phyloP scores from a whole-genome alignment of 1,284 basidiomycete species.

The Cutaneotrichosporon dermatis region DNA sequence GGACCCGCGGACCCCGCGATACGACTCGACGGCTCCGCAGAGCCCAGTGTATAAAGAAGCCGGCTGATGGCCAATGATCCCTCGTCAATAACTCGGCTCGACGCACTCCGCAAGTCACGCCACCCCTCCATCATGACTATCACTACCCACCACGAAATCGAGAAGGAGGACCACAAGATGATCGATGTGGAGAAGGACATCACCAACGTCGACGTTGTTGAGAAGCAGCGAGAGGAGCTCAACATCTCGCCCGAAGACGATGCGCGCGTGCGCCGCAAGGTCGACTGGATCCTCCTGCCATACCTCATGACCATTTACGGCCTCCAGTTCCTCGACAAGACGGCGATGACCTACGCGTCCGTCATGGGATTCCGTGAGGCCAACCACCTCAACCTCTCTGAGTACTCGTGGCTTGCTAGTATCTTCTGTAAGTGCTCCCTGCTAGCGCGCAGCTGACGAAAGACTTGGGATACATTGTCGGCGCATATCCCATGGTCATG shows the following conservation, averaged over 20 bases:
- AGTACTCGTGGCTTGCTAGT: slow-evolving; percentile 21
- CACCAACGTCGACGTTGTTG: background rate
- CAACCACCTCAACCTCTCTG: slow-evolving; percentile 5
- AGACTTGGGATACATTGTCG: slow-evolving; percentile 25
- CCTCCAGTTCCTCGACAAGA: slow-evolving; percentile 16
- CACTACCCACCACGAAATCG: too few species aligned
- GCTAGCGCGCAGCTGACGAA: background rate
- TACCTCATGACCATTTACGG: slow-evolving; percentile 1
- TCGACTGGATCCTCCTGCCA: slow-evolving; percentile 5
- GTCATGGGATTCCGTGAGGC: slow-evolving; percentile 12
- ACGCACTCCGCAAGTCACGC: too few species aligned
- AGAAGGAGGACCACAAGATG: too few species aligned
- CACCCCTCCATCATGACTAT: too few species aligned
- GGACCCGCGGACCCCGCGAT: too few species aligned
- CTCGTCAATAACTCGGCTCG: too few species aligned
- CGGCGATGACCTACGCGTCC: slow-evolving; percentile 10
- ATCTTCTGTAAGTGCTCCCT: slow-evolving; percentile 20
- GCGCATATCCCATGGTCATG: slow-evolving; percentile 23
- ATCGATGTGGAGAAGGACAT: too few species aligned
- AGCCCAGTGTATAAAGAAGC: too few species aligned
- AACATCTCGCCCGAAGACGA: background rate
- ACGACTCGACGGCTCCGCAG: too few species aligned
- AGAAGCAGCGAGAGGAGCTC: background rate
- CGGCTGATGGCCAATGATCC: too few species aligned
- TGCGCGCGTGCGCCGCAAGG: background rate